Percentiles rank a stretch among this genome's conserved stretches.
These are phyloP conservation scores for Lentinula lateritia DNA, from an alignment of 768 basidiomycete species.

Conservation along the genomic window DNA sequence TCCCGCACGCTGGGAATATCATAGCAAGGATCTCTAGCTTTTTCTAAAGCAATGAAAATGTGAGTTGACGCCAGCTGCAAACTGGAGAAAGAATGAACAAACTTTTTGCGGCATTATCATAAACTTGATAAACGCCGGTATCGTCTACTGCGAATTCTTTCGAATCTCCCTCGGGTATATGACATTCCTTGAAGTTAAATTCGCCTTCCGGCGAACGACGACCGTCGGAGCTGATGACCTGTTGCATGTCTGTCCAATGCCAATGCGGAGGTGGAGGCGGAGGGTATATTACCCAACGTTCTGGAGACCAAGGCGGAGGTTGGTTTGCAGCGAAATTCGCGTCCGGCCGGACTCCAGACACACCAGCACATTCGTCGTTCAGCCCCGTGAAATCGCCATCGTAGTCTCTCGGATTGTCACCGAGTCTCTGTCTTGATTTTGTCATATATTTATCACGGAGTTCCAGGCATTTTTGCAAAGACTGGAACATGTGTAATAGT, in stretches of 20 bases:
- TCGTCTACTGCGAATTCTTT: constrained; percentile 75
- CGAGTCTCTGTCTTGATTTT: constrained; percentile 83
- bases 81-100: neutral
- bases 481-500: constrained; percentile 53
- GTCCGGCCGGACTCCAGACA: constrained; percentile 65
- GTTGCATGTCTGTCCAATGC: constrained; percentile 69
- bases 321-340: constrained; percentile 27
- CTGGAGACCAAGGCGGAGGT: constrained; percentile 22
- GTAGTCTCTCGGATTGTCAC: constrained; percentile 91
- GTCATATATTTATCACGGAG: constrained; percentile 94
- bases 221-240: constrained; percentile 38
- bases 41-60: constrained; percentile 9
- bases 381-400: constrained; percentile 75
- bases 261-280: constrained; percentile 93
- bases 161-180: constrained; percentile 62
- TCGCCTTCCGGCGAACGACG: constrained; percentile 29
- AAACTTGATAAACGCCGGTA: constrained; percentile 89
- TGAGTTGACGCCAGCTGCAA: neutral
- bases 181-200: constrained; percentile 67
- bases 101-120: constrained; percentile 37
- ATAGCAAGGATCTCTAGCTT: constrained; percentile 55
- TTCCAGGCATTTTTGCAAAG: constrained; percentile 80
- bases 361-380: constrained; percentile 53
- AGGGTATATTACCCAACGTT: constrained; percentile 88
- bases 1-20: constrained; percentile 84